These are phyloP conservation scores for Ganoderma sp. DNA, from an alignment of 1,284 basidiomycete species.

Conservation along the genomic window DNA sequence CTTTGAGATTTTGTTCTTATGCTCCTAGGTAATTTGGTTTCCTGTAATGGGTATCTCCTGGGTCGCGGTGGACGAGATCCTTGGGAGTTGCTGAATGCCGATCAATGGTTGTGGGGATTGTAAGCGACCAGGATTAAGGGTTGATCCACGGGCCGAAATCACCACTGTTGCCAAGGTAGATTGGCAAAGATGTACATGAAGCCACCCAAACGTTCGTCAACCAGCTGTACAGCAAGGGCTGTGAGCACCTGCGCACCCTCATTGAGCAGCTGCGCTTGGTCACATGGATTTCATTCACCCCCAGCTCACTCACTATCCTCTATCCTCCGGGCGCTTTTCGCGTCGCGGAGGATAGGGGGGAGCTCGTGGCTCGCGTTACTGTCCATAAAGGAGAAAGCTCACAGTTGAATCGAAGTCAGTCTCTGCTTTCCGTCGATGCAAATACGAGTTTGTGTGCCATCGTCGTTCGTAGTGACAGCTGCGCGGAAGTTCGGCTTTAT, in stretches of 20 bases:
- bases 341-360: not conserved
- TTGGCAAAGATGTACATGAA: not conserved
- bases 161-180: not conserved
- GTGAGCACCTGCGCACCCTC: constrained; percentile 6
- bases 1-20: not conserved
- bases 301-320: constrained; percentile 9
- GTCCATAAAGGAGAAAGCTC: constrained; percentile 30
- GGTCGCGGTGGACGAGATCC: not conserved
- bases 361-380: not conserved
- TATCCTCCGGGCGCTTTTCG: not conserved
- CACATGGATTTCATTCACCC: not conserved
- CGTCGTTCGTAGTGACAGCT: constrained; percentile 56
- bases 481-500: not conserved
- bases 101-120: not conserved
- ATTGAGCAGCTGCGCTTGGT: not conserved
- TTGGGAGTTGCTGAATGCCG: not conserved
- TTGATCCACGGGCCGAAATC: not conserved
- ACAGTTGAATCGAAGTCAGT: constrained; percentile 74
- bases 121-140: not conserved
- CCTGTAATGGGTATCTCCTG: not conserved
- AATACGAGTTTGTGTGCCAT: constrained; percentile 65
- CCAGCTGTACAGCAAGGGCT: not conserved
- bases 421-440: constrained; percentile 84
- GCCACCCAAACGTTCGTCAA: not conserved
- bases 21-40: not conserved